phyloP scores from a whole-genome alignment of 257 asterid genomes.

The Parsonsia alboflavescens region DNA sequence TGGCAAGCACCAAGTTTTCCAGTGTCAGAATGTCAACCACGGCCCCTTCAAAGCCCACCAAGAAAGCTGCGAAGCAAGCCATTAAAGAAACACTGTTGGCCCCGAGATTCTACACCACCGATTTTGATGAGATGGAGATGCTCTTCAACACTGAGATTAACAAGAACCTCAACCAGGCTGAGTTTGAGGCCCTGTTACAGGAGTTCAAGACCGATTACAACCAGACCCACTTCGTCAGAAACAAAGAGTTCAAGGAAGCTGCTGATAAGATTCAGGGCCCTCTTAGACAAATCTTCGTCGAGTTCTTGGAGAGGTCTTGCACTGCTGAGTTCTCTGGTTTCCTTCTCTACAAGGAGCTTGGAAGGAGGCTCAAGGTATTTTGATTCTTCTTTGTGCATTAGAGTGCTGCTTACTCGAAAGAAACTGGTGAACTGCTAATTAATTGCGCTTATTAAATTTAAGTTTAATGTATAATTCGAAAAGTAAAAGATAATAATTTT shows the following conservation, averaged over 20 bases:
- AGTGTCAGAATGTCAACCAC: conserved; percentile 62
- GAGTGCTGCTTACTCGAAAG: neutral
- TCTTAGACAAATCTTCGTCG: conserved; percentile 72
- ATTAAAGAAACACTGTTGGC: conserved; percentile 66
- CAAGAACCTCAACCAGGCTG: conserved; percentile 76
- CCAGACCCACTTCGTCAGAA: conserved; percentile 91
- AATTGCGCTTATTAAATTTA: no score
- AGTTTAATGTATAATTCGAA: neutral
- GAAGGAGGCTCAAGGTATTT: conserved; percentile 82
- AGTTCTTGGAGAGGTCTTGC: conserved; percentile 90
- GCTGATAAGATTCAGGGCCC: conserved; percentile 84
- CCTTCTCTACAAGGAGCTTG: conserved; percentile 83
- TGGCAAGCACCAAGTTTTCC: conserved; percentile 11
- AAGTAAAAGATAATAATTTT: no score
- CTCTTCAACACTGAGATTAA: conserved; percentile 89
- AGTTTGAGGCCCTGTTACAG: conserved; percentile 81
- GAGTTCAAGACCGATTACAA: conserved; percentile 97
- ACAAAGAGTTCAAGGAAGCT: conserved; percentile 85
- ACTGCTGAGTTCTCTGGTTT: conserved; percentile 97
- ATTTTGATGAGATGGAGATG: conserved; percentile 95
- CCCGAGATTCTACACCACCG: conserved; percentile 87
- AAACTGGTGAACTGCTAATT: neutral
- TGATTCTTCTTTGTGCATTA: neutral
- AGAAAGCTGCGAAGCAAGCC: conserved; percentile 48
- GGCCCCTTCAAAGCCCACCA: conserved; percentile 32